phyloP scores from a whole-genome alignment of 495 filamentous ascomycete species.

The Penicillium bovifimosum region DNA sequence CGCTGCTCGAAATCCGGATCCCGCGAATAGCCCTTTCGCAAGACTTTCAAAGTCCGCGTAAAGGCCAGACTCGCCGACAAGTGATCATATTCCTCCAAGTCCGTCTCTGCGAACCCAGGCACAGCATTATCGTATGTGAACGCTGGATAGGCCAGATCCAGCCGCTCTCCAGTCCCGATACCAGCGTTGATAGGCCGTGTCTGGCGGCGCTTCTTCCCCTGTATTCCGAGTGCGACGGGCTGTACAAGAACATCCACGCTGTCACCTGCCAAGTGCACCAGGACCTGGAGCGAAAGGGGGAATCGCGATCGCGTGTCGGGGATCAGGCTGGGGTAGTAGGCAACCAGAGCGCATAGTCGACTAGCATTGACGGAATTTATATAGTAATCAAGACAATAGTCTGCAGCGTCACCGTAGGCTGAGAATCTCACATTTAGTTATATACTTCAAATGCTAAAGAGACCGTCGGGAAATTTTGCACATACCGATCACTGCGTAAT shows the following conservation, averaged over 20 bases:
- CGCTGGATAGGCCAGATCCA: constrained; percentile 35
- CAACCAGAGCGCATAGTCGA: constrained; percentile 47
- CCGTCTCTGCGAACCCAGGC: constrained; percentile 55
- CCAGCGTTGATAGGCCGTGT: constrained; percentile 48
- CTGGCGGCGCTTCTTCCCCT: constrained; percentile 50
- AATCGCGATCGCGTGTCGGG: constrained; percentile 45
- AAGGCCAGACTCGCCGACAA: constrained; percentile 49
- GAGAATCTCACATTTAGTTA: not conserved
- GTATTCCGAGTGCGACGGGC: constrained; percentile 56
- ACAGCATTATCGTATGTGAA: constrained; percentile 44
- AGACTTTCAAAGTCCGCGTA: constrained; percentile 45
- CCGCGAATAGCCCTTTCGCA: constrained; percentile 53
- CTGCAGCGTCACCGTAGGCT: constrained; percentile 57
- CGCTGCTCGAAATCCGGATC: constrained; percentile 55
- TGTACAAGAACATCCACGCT: constrained; percentile 40
- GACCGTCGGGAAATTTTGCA: not conserved
- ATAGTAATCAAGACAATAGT: constrained; percentile 50
- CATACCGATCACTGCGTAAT: constrained; percentile 47
- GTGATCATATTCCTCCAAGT: constrained; percentile 48
- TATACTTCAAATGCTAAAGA: not conserved
- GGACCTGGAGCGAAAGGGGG: constrained; percentile 42
- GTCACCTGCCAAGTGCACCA: constrained; percentile 51
- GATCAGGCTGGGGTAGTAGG: constrained; percentile 56
- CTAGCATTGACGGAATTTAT: constrained; percentile 41
- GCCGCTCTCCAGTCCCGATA: constrained; percentile 47